These are phyloP conservation scores for Talaromyces adpressus DNA, from an alignment of 495 filamentous ascomycete genomes.

Conservation along the genomic window DNA sequence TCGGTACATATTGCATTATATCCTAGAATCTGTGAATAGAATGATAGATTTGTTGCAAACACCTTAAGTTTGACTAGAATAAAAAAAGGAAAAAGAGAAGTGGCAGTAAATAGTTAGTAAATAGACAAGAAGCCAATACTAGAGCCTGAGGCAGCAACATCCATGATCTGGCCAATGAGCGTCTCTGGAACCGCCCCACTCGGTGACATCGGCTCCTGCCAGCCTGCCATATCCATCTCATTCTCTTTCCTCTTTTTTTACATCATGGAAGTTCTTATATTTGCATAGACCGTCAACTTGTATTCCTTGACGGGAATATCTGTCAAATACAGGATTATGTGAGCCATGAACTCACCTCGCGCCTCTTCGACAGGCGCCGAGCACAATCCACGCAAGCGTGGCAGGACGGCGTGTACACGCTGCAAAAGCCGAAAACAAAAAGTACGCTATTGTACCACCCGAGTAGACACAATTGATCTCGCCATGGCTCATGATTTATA, in stretches of 20 bases:
- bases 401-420: constrained; percentile 43
- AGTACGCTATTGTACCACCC: constrained; percentile 14
- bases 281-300: no score
- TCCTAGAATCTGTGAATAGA: not conserved
- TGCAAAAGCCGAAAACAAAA: constrained; percentile 48
- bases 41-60: not conserved
- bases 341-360: not conserved
- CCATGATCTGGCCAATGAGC: not conserved
- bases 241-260: not conserved
- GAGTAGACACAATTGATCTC: not conserved
- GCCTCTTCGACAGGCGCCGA: constrained; percentile 13
- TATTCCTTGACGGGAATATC: no score
- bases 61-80: not conserved
- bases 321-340: not conserved
- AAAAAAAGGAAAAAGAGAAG: not conserved
- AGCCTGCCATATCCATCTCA: not conserved
- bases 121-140: not conserved
- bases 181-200: not conserved
- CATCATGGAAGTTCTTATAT: not conserved
- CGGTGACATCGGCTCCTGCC: not conserved
- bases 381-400: constrained; percentile 43
- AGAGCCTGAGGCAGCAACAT: not conserved
- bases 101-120: not conserved
- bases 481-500: constrained; percentile 8
- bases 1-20: constrained; percentile 3